Evolutionary conservation across 257 asterid genomes (phyloP), one percentile per base, ranked within the genome.

Genomic region (Solanum etuberosum): DNA sequence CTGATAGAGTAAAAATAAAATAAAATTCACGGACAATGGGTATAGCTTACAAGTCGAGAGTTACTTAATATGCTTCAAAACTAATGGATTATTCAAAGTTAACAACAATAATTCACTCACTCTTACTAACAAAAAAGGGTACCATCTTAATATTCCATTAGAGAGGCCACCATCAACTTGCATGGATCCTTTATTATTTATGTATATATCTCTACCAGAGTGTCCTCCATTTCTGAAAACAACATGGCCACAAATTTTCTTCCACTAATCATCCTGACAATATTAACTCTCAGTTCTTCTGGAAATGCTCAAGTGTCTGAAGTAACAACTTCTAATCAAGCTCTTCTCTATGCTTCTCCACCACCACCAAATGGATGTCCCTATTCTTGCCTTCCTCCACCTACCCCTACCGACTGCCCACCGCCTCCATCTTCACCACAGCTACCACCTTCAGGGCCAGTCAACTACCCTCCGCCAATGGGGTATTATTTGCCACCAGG

Each of bases 381-480:
- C 8, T 92, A 90, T 86, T 87, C 92, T 34, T 89, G 93, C 88
- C 86, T 91, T 70, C 91, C 90, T 4, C 92, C 92, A 27, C 83
- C 88, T 1, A 70, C 87, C 43, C 37, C 90, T 7, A 88, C 91
- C 4, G 51, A 76, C 71, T 89, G 92, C 76, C 91, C 90, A 13
- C 90, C 90, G 8, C 90, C 88, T 0, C 89, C 87, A 21, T 87
- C 88, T 12, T 85, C 90, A 54, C 61, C 61, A 51, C 61, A 51
- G 61, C 9, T 18, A 51, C 61, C 61, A 20, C 90, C 91, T 15
- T 72, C 89, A 7, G 86, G 88, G 38, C 80, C 90, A 81, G 40
- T 67, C 21, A 59, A 87, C 23, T 35, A 20, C 48, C 54, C 91
- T 20, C 68, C 88, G 3, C 86, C 92, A 18, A 46, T 61, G 80